phyloP scores from a whole-genome alignment of 345 rosid species.

The Brassica cretica region DNA sequence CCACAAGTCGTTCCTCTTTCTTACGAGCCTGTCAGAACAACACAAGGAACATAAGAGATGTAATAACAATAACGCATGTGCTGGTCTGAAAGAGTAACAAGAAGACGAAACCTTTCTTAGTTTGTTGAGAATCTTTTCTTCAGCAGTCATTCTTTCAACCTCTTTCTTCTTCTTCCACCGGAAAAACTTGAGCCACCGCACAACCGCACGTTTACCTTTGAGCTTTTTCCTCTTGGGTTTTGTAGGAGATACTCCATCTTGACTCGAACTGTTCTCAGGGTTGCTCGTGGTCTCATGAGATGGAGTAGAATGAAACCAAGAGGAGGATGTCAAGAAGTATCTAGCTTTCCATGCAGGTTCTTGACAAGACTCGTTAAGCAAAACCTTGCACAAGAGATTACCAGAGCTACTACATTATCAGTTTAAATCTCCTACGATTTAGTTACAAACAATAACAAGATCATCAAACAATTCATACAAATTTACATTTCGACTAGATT shows the following conservation, averaged over 20 bases:
- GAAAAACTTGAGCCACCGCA: constrained; percentile 83
- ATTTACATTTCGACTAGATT: background rate
- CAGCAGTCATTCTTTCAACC: constrained; percentile 79
- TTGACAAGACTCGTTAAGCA: constrained; percentile 35
- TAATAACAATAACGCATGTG: background rate
- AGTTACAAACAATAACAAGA: background rate
- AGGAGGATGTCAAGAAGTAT: constrained; percentile 27
- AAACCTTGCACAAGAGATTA: constrained; percentile 63
- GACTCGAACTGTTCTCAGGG: constrained; percentile 8
- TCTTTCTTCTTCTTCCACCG: constrained; percentile 97
- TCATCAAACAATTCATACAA: background rate
- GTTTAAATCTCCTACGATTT: constrained; percentile 14
- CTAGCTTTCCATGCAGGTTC: background rate
- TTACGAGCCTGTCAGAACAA: constrained; percentile 51
- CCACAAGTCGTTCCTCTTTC: constrained; percentile 77
- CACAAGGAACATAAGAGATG: background rate
- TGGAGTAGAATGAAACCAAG: constrained; percentile 51
- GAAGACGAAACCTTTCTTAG: constrained; percentile 57
- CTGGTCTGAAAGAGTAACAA: background rate
- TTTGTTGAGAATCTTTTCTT: constrained; percentile 78
- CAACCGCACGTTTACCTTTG: constrained; percentile 88
- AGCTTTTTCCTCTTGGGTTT: constrained; percentile 68
- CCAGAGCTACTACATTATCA: constrained; percentile 57
- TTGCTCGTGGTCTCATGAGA: constrained; percentile 17
- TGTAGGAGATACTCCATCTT: constrained; percentile 37